Evolutionary conservation across 2,329 filamentous ascomycete genomes (phyloP).

Genomic region (Emergomyces orientalis): DNA sequence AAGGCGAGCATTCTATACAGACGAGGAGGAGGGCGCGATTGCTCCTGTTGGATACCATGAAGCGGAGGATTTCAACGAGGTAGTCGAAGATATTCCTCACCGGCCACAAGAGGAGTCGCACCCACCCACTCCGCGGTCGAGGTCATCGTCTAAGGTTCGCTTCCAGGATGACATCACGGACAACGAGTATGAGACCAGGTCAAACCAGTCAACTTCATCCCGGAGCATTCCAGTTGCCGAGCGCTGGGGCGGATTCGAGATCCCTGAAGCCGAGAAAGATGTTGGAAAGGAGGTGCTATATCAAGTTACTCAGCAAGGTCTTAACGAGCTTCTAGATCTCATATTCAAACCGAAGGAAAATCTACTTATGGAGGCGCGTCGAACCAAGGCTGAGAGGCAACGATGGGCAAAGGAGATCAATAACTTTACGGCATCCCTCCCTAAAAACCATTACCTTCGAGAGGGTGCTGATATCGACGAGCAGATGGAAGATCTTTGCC

Average conservation of each 20-base stretch:
- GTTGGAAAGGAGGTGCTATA: slow-evolving; percentile 83
- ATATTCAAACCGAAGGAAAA: slow-evolving; percentile 78
- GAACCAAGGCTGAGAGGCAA: slow-evolving; percentile 53
- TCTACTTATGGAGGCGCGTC: slow-evolving; percentile 57
- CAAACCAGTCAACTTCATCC: slow-evolving; percentile 64
- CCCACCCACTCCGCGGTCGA: slow-evolving; percentile 47
- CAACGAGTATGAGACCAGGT: slow-evolving; percentile 59
- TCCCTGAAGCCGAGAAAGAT: slow-evolving; percentile 71
- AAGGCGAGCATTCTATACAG: slow-evolving; percentile 69
- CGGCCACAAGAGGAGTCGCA: slow-evolving; percentile 24
- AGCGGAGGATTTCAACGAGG: slow-evolving; percentile 45
- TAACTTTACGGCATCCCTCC: slow-evolving; percentile 16
- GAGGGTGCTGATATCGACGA: neutral
- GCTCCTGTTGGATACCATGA: slow-evolving; percentile 52
- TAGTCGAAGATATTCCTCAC: slow-evolving; percentile 25
- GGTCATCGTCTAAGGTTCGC: slow-evolving; percentile 69
- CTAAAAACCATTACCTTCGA: slow-evolving; percentile 8
- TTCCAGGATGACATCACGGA: slow-evolving; percentile 61
- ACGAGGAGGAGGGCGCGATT: slow-evolving; percentile 70
- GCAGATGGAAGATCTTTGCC: neutral
- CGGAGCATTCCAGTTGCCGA: slow-evolving; percentile 56
- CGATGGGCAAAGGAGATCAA: slow-evolving; percentile 40
- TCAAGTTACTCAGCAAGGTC: slow-evolving; percentile 80
- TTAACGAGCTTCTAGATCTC: slow-evolving; percentile 83
- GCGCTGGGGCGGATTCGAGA: slow-evolving; percentile 67